Evolutionary conservation across 225 moss, liverwort and hornwort species (phyloP).

Genomic region (Polytrichum commune): DNA sequence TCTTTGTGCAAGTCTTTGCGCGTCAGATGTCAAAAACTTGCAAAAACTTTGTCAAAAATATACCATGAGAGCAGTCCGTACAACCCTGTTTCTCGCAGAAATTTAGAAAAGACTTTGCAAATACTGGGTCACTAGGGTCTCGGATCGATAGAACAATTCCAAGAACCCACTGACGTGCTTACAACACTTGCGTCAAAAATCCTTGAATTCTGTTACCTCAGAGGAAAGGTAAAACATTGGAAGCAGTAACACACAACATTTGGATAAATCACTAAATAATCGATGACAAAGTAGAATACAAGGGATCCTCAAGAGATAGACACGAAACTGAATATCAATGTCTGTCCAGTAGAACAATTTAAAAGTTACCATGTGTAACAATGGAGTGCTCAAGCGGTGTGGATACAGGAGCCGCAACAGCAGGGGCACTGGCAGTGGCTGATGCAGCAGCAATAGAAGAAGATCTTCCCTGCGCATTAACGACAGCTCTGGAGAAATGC

Average conservation of each 20-base stretch:
- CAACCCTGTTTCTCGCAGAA: too few species aligned
- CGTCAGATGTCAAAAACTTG: too few species aligned
- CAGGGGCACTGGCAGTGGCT: constrained; percentile 21
- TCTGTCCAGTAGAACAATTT: not conserved
- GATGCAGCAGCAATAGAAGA: constrained; percentile 33
- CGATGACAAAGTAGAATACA: not conserved
- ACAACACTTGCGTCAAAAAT: constrained; percentile 9
- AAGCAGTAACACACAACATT: constrained; percentile 6
- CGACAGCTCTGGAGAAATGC: not conserved
- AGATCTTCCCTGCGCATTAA: not conserved
- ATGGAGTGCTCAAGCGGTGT: constrained; percentile 35
- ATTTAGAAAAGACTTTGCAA: too few species aligned
- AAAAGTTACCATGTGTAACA: constrained; percentile 42
- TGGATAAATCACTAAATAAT: not conserved
- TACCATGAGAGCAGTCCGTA: too few species aligned
- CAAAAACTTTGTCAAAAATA: too few species aligned
- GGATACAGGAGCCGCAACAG: constrained; percentile 19
- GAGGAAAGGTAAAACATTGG: constrained; percentile 2
- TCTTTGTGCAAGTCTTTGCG: too few species aligned
- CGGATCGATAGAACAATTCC: too few species aligned
- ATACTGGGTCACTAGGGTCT: too few species aligned
- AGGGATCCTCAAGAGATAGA: not conserved
- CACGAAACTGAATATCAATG: not conserved
- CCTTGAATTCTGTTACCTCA: constrained; percentile 13
- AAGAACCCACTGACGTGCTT: not conserved